phyloP scores from a whole-genome alignment of 345 rosid genomes.

The Linum usitatissimum region DNA sequence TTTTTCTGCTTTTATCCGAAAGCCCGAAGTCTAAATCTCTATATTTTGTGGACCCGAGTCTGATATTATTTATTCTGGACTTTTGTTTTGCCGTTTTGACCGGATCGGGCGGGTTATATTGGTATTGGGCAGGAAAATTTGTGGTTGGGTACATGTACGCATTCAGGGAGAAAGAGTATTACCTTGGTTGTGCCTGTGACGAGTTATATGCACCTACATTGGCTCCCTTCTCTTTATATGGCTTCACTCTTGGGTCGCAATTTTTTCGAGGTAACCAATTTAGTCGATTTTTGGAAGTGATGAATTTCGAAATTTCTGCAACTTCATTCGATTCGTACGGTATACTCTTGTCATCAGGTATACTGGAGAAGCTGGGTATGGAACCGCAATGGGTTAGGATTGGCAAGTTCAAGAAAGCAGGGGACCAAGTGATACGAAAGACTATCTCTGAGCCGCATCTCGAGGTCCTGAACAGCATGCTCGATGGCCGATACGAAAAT shows the following conservation, averaged over 20 bases:
- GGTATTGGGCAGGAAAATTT: constrained; percentile 57
- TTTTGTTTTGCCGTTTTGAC: too few relatives aligned
- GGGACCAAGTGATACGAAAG: constrained; percentile 78
- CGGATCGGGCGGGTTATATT: too few relatives aligned
- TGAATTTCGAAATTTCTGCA: too few relatives aligned
- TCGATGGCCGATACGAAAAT: constrained; percentile 75
- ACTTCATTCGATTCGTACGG: too few relatives aligned
- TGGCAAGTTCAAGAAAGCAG: constrained; percentile 93
- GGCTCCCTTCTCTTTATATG: constrained; percentile 79
- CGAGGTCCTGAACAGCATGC: constrained; percentile 80
- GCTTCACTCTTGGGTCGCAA: constrained; percentile 79
- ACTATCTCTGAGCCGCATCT: constrained; percentile 79
- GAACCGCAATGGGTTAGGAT: constrained; percentile 83
- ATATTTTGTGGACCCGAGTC: too few relatives aligned
- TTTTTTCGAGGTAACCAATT: constrained; percentile 91
- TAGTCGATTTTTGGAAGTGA: too few relatives aligned
- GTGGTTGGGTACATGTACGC: constrained; percentile 62
- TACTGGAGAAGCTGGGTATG: constrained; percentile 76
- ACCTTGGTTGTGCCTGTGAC: constrained; percentile 76
- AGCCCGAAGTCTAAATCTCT: too few relatives aligned
- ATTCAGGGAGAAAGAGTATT: constrained; percentile 79
- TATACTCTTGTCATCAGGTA: too few relatives aligned
- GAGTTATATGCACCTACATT: constrained; percentile 89
- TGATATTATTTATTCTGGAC: too few relatives aligned
- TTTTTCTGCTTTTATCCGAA: too few relatives aligned